These are phyloP conservation scores for Coniferiporia sulphurascens DNA, from an alignment of 1,284 basidiomycete species.

Conservation along the genomic window DNA sequence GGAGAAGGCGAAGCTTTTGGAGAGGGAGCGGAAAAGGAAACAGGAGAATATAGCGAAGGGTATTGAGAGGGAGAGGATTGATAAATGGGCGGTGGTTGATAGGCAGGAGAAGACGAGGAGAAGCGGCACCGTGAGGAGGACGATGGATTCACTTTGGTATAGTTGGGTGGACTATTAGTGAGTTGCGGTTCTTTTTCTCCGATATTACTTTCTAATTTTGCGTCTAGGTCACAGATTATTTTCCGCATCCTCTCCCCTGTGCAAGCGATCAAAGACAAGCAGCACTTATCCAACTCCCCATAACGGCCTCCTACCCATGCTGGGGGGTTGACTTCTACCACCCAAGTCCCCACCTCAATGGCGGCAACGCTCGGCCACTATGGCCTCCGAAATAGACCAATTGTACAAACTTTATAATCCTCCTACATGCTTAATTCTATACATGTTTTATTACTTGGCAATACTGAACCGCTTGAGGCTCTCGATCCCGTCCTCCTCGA, in stretches of 20 bases:
- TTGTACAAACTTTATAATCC: not conserved
- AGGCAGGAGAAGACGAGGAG: not conserved
- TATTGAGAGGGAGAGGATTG: conserved; percentile 40
- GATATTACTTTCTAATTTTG: not conserved
- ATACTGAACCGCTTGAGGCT: conserved; percentile 43
- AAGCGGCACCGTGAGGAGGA: not conserved
- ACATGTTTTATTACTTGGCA: not conserved
- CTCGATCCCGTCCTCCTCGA: conserved; percentile 70
- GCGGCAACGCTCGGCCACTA: too few relatives aligned
- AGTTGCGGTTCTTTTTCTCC: not conserved
- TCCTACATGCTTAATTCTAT: not conserved
- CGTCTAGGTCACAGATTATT: too few relatives aligned
- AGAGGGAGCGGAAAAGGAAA: conserved; percentile 51
- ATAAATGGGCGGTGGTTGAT: conserved; percentile 11
- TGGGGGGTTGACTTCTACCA: too few relatives aligned
- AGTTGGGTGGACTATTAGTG: not conserved
- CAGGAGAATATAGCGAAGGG: conserved; percentile 35
- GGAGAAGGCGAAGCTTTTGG: conserved; percentile 47
- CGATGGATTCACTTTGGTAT: conserved; percentile 10
- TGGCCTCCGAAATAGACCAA: too few relatives aligned
- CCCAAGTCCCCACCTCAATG: too few relatives aligned
- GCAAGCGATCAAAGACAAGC: too few relatives aligned
- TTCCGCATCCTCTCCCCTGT: too few relatives aligned
- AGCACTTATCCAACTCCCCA: too few relatives aligned
- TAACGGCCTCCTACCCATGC: too few relatives aligned